Evolutionary conservation across 805 yeast species (phyloP).

Genomic region (Saccharomycopsis sp.): DNA sequence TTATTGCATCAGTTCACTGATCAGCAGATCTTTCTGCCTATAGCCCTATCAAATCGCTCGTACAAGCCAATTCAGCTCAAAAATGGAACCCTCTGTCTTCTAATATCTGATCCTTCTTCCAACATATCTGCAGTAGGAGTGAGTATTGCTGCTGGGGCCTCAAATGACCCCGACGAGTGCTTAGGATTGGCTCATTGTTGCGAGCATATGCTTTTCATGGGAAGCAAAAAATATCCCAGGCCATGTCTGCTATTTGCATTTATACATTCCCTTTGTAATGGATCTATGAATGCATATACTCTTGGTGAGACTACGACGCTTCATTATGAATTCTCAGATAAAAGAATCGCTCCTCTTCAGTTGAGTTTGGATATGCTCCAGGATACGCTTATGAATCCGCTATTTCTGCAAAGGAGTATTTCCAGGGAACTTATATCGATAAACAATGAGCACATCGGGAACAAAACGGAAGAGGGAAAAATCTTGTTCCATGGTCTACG

Average conservation of each 20-base stretch:
- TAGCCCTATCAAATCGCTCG: slow-evolving; percentile 8
- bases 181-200: slow-evolving; percentile 88
- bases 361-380: slow-evolving; percentile 43
- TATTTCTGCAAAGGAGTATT: slow-evolving; percentile 37
- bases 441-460: slow-evolving; percentile 61
- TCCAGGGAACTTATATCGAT: slow-evolving; percentile 52
- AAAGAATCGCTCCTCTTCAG: slow-evolving; percentile 36
- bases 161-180: slow-evolving; percentile 60
- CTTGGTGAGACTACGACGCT: slow-evolving; percentile 61
- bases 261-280: slow-evolving; percentile 41
- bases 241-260: slow-evolving; percentile 39
- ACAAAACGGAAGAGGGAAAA: slow-evolving; percentile 38
- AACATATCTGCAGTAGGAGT: slow-evolving; percentile 63
- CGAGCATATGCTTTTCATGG: slow-evolving; percentile 64
- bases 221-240: slow-evolving; percentile 48
- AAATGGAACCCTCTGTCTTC: slow-evolving; percentile 61
- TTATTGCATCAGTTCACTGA: background rate
- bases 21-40: background rate
- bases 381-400: slow-evolving; percentile 44
- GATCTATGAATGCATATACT: slow-evolving; percentile 60
- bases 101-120: slow-evolving; percentile 71
- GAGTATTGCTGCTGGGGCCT: slow-evolving; percentile 75
- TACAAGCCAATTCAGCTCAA: slow-evolving; percentile 44
- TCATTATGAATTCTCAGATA: slow-evolving; percentile 33
- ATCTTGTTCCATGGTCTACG: slow-evolving; percentile 53